phyloP scores from a whole-genome alignment of 257 asterid genomes.

The Petunia axillaris region DNA sequence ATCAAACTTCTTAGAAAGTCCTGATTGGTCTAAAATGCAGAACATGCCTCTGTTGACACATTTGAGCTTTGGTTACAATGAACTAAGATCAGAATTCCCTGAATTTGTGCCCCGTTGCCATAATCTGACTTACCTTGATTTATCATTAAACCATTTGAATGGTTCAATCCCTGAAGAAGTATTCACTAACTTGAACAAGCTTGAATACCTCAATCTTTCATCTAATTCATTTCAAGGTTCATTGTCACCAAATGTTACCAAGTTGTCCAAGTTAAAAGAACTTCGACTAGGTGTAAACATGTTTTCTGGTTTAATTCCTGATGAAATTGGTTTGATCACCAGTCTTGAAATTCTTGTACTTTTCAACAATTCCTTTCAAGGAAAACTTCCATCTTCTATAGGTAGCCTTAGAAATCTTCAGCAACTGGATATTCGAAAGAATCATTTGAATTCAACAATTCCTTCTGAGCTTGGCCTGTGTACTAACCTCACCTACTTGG shows the following conservation, averaged over 20 bases:
- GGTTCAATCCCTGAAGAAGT: conserved; percentile 64
- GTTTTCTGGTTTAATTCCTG: conserved; percentile 58
- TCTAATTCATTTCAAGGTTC: conserved; percentile 56
- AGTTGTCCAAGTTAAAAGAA: conserved; percentile 50
- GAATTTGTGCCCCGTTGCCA: conserved; percentile 53
- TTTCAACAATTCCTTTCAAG: conserved; percentile 58
- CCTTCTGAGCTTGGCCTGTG: conserved; percentile 48
- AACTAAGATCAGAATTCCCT: conserved; percentile 57
- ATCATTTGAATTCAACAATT: conserved; percentile 40
- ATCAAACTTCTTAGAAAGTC: conserved; percentile 52
- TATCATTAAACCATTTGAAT: conserved; percentile 54
- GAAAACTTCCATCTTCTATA: conserved; percentile 42
- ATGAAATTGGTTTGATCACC: conserved; percentile 41
- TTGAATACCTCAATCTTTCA: conserved; percentile 56
- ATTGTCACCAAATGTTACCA: conserved; percentile 49
- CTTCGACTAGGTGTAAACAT: conserved; percentile 48
- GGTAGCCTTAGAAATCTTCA: conserved; percentile 43
- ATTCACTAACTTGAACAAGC: conserved; percentile 50
- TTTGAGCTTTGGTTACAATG: conserved; percentile 54
- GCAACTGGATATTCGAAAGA: conserved; percentile 24
- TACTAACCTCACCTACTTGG: conserved; percentile 40
- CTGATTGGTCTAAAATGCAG: conserved; percentile 64
- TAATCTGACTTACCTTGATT: conserved; percentile 65
- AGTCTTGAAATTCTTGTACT: conserved; percentile 49
- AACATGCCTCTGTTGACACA: conserved; percentile 55